Evolutionary conservation across 2,329 filamentous ascomycete genomes (phyloP).

Genomic region (Botrytis byssoidea): DNA sequence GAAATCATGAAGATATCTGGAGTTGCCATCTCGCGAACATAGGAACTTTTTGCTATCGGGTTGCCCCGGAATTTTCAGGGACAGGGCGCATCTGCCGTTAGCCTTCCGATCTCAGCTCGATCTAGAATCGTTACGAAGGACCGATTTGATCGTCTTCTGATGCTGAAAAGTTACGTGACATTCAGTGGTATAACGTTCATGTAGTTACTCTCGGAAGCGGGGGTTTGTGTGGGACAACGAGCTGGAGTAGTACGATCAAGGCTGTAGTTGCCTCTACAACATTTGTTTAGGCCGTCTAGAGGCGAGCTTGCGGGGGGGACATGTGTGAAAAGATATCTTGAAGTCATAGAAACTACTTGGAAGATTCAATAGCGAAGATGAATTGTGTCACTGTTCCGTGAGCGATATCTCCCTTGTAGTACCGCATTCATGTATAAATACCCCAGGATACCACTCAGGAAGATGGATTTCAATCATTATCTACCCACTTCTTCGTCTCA

Average conservation of each 20-base stretch:
- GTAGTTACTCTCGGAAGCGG: background rate
- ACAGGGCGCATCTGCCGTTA: background rate
- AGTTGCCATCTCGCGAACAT: background rate
- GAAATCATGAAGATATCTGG: background rate
- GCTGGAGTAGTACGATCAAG: background rate
- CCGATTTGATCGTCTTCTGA: constrained; percentile 11
- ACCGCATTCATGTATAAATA: background rate
- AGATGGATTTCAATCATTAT: background rate
- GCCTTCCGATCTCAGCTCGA: background rate
- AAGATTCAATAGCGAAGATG: background rate
- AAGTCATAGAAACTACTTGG: background rate
- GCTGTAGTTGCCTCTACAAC: background rate
- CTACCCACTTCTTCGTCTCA: background rate
- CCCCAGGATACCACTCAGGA: background rate
- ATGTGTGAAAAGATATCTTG: background rate
- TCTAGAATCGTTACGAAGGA: background rate
- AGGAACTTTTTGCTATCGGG: background rate
- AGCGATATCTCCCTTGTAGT: background rate
- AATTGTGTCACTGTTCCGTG: background rate
- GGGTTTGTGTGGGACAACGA: background rate
- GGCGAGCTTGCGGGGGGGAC: background rate
- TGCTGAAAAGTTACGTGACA: background rate
- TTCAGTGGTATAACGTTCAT: background rate
- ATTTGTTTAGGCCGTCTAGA: background rate
- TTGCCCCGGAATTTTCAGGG: background rate